Evolutionary conservation across 345 rosid species (phyloP), one percentile per base, ranked within the genome.

Genomic region (Raphanus sativus): DNA sequence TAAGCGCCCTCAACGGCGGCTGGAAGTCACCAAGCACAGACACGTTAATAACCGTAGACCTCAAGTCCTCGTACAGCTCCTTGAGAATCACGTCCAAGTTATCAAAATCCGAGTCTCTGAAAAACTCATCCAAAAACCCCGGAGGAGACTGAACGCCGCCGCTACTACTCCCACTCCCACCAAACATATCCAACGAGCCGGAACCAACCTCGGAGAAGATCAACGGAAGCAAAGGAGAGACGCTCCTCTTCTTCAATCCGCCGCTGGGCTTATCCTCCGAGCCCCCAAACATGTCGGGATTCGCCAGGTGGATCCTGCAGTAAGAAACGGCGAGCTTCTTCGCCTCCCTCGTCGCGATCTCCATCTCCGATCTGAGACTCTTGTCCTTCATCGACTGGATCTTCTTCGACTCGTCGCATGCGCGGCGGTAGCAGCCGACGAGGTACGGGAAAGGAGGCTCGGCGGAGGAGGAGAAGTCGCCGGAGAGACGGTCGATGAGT

Each of bases 21-120:
- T 88, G 94, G 60, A 93, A 93, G 54, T 95, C 86, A 73, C 98
- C 99, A 74, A 95, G 84, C 6, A 84, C 93, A 0, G 99, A 93
- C n/a, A 93, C 90, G 24, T 85, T 87, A 13, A 93, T 70, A 60
- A 95, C 96, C 67, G 74, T 87, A 29, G 91, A 96, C 79, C 99
- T 91, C 86, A 95, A 91, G 48, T 89, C 97, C 87, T 92, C 99
- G 17, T 89, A 95, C 29, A 95, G 73, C 64, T 83, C 97, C 83
- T 84, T 93, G 15, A 95, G 73, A 62, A 93, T 83, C 0, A 93
- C 88, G 76, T 95, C 96, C 84, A 95, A 77, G 63, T 87, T 84
- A 84, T 95, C 98, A 21, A 83, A 89, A 82, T 95, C 98, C 2
- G 91, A 87, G 54, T 91, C 99, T 62, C 74, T 80, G 30, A 95